These are phyloP conservation scores for Trametes cingulata DNA, from an alignment of 768 basidiomycete genomes.

Conservation along the genomic window DNA sequence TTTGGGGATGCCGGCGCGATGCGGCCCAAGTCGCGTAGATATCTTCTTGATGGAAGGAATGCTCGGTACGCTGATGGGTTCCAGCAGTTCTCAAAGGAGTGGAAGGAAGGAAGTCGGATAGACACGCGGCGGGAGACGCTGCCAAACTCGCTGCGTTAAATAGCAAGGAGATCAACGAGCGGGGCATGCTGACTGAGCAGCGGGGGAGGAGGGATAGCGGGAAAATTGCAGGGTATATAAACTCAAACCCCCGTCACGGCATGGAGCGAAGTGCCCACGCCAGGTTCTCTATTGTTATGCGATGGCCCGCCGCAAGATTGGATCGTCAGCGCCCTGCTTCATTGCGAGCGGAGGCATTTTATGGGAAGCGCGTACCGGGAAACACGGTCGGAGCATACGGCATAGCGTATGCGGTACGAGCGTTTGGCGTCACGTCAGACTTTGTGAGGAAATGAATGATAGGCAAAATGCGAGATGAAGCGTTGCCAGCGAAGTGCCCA, in stretches of 20 bases:
- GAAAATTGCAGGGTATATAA: conserved; percentile 5
- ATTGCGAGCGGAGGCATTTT: conserved; percentile 25
- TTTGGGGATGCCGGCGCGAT: conserved; percentile 1
- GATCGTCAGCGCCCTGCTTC: conserved; percentile 26
- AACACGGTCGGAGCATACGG: conserved; percentile 19
- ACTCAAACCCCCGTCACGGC: conserved; percentile 1
- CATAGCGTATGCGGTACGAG: conserved; percentile 16
- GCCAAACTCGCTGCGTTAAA: background rate
- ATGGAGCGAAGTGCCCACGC: conserved; percentile 25
- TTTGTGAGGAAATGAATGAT: conserved; percentile 18
- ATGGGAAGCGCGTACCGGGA: conserved; percentile 26
- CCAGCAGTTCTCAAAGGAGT: background rate
- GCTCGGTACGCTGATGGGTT: conserved; percentile 7
- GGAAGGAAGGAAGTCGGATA: background rate
- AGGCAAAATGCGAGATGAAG: conserved; percentile 12
- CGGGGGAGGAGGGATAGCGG: background rate
- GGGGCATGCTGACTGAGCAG: conserved; percentile 11
- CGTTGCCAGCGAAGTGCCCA: conserved; percentile 4
- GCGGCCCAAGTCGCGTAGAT: conserved; percentile 13
- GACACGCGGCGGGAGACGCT: background rate
- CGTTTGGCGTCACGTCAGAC: conserved; percentile 20
- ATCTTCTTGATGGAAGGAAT: background rate
- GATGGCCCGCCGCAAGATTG: conserved; percentile 25
- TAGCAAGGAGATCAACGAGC: conserved; percentile 3
- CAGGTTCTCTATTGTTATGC: conserved; percentile 30